These are phyloP conservation scores for Solanum corneliomulleri DNA, from an alignment of 257 asterid genomes.

Conservation along the genomic window DNA sequence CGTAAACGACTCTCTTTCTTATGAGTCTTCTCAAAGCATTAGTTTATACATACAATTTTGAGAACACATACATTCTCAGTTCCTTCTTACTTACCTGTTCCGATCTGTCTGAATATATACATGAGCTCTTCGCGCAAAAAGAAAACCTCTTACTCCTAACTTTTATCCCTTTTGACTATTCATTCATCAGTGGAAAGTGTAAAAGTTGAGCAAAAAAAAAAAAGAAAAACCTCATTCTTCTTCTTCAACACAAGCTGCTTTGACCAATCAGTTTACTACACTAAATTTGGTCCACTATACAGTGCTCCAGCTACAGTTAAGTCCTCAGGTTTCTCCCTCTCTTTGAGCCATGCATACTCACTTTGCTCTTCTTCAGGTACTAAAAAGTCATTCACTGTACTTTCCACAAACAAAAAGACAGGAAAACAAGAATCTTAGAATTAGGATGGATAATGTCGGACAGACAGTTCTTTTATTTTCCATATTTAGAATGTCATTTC, in stretches of 20 bases:
- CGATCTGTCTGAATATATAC: not conserved
- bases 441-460: not conserved
- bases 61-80: not conserved
- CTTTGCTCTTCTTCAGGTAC: conserved; percentile 19
- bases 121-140: not conserved
- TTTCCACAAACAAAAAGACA: not conserved
- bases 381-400: conserved; percentile 19
- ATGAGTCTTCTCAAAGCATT: not conserved
- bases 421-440: not conserved
- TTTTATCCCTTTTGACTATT: not conserved
- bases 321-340: conserved; percentile 64
- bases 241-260: not conserved
- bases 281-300: conserved; percentile 63
- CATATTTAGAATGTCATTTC: not conserved
- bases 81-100: not conserved
- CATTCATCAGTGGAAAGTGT: not conserved
- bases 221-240: not conserved
- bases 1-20: not conserved
- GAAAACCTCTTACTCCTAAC: not conserved
- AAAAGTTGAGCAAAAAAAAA: not conserved
- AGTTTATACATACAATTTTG: not conserved
- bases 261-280: conserved; percentile 9
- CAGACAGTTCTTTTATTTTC: no score
- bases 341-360: conserved; percentile 62
- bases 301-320: conserved; percentile 30